phyloP scores from a whole-genome alignment of 2,329 filamentous ascomycete genomes.

The Torrubiella hemipterigena region DNA sequence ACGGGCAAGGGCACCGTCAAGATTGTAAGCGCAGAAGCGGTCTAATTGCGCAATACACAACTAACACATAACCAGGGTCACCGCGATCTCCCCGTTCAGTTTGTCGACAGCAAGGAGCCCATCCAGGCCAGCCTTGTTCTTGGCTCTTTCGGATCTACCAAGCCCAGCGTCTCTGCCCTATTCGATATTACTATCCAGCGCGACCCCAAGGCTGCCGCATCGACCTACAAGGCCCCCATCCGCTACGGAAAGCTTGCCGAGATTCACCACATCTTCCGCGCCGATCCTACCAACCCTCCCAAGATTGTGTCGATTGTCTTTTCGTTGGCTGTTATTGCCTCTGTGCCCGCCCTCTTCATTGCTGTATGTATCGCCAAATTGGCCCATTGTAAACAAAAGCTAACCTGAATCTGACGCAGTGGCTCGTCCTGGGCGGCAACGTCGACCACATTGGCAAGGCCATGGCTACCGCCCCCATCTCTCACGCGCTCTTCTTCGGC shows the following conservation, averaged over 20 bases:
- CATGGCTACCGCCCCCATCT: slow-evolving; percentile 61
- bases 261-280: slow-evolving; percentile 84
- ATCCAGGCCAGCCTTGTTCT: slow-evolving; percentile 74
- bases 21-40: slow-evolving; percentile 48
- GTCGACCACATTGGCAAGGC: slow-evolving; percentile 66
- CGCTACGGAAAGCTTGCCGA: slow-evolving; percentile 76
- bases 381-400: background rate
- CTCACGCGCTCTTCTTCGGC: slow-evolving; percentile 75
- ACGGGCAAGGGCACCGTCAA: slow-evolving; percentile 78
- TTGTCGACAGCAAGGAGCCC: slow-evolving; percentile 55
- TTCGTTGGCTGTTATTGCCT: slow-evolving; percentile 56
- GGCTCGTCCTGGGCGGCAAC: slow-evolving; percentile 75
- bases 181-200: slow-evolving; percentile 62
- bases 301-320: slow-evolving; percentile 72
- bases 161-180: slow-evolving; percentile 52
- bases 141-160: slow-evolving; percentile 70
- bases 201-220: slow-evolving; percentile 48
- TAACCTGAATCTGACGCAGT: slow-evolving; percentile 36
- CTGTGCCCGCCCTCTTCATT: slow-evolving; percentile 61
- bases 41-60: background rate
- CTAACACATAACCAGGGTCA: slow-evolving; percentile 66
- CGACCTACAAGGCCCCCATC: slow-evolving; percentile 53
- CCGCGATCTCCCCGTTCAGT: slow-evolving; percentile 77
- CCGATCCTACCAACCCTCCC: slow-evolving; percentile 69
- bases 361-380: slow-evolving; percentile 38